Evolutionary conservation across 306 rosid genomes (phyloP).

Genomic region (Vigna reflexopilosa): DNA sequence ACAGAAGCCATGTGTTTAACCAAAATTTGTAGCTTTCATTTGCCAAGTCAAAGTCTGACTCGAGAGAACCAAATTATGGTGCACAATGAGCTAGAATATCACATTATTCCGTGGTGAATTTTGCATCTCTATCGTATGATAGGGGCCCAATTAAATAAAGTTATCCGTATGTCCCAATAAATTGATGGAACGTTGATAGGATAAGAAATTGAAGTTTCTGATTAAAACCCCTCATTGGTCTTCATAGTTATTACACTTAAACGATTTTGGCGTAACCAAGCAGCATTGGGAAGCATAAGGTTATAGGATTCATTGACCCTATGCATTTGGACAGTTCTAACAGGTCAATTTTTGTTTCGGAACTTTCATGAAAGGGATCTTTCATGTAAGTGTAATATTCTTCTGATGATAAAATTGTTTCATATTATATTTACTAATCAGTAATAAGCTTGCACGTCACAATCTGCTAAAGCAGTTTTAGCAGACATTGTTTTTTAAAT

Average conservation of each 20-base stretch:
- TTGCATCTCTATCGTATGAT: constrained; percentile 1
- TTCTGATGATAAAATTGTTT: constrained; percentile 7
- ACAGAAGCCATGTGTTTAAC: too few species aligned
- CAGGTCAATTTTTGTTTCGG: background rate
- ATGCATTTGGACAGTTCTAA: too few species aligned
- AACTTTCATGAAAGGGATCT: background rate
- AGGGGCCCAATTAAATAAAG: background rate
- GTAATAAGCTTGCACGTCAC: background rate
- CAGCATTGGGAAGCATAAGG: too few species aligned
- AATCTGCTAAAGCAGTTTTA: background rate
- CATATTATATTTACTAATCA: background rate
- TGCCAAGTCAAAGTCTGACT: background rate
- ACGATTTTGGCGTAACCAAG: too few species aligned
- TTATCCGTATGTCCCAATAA: background rate
- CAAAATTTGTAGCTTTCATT: background rate
- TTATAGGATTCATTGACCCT: too few species aligned
- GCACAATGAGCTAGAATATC: background rate
- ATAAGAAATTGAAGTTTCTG: background rate
- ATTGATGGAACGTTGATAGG: background rate
- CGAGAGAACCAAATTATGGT: background rate
- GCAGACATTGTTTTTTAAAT: background rate
- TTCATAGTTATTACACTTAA: background rate
- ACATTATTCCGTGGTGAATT: background rate
- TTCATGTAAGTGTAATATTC: background rate
- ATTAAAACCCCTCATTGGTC: background rate